Percentiles rank a stretch among this genome's conserved stretches.
phyloP scores from a whole-genome alignment of 345 rosid genomes.

The Linum tenue region DNA sequence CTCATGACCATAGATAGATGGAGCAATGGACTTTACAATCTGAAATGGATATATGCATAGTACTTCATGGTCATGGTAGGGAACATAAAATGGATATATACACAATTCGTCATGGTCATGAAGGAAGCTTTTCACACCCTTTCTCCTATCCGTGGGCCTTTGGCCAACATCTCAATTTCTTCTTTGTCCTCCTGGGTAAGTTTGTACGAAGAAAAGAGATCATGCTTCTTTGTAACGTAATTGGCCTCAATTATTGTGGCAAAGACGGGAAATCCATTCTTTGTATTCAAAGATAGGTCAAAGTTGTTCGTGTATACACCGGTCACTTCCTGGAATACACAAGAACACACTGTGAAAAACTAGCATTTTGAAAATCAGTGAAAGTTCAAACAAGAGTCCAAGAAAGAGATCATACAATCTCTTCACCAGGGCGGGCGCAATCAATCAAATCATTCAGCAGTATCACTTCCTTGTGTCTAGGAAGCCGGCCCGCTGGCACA shows the following conservation, averaged over 20 bases:
- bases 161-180: constrained; percentile 77
- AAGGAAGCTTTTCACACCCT: constrained; percentile 38
- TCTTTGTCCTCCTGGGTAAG: constrained; percentile 92
- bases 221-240: constrained; percentile 85
- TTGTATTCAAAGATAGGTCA: constrained; percentile 88
- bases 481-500: constrained; percentile 98
- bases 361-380: neutral
- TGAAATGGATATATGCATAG: constrained; percentile 22
- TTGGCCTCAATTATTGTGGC: constrained; percentile 96
- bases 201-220: constrained; percentile 91
- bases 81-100: neutral
- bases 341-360: neutral
- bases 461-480: constrained; percentile 97
- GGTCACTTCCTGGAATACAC: constrained; percentile 66
- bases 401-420: constrained; percentile 46
- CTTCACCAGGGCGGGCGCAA: constrained; percentile 98
- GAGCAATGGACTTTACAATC: constrained; percentile 94
- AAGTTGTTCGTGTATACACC: constrained; percentile 91
- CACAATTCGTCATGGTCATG: neutral
- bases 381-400: constrained; percentile 2
- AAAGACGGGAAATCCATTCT: constrained; percentile 96
- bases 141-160: constrained; percentile 87
- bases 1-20: constrained; percentile 96
- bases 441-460: constrained; percentile 86
- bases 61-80: neutral